These are phyloP conservation scores for Apiotrichum veenhuisii DNA, from an alignment of 1,284 basidiomycete genomes.

Conservation along the genomic window DNA sequence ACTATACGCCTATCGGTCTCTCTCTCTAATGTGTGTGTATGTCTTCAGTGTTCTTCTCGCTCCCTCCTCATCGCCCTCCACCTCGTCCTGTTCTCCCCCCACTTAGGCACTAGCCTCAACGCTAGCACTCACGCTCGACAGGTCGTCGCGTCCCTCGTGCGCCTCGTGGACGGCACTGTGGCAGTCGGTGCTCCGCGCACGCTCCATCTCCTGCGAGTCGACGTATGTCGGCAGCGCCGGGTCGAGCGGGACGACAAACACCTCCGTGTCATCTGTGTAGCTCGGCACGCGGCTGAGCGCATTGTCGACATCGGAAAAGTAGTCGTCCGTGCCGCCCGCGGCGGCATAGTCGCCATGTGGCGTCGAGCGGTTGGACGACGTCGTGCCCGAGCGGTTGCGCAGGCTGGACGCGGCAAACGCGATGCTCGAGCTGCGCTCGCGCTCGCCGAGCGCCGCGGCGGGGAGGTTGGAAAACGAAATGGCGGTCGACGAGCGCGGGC, in stretches of 20 bases:
- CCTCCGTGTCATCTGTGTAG: slow-evolving; percentile 60
- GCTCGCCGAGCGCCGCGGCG: neutral
- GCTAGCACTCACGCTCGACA: too few species aligned
- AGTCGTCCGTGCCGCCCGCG: slow-evolving; percentile 9
- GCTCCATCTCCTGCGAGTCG: slow-evolving; percentile 51
- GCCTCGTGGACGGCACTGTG: neutral
- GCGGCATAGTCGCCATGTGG: neutral
- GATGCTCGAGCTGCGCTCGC: slow-evolving; percentile 5
- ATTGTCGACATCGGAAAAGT: slow-evolving; percentile 18
- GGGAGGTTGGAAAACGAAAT: slow-evolving; percentile 22
- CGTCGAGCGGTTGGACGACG: neutral
- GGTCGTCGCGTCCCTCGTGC: too few species aligned
- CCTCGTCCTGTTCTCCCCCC: too few species aligned
- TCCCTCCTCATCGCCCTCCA: too few species aligned
- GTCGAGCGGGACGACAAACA: slow-evolving; percentile 67
- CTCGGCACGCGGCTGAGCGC: slow-evolving; percentile 62
- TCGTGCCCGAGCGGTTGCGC: slow-evolving; percentile 1
- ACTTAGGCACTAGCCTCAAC: too few species aligned
- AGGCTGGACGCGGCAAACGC: slow-evolving; percentile 8
- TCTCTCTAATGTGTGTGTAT: too few species aligned
- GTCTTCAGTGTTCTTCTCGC: too few species aligned
- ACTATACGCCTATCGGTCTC: too few species aligned
- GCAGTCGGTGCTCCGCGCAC: slow-evolving; percentile 6
- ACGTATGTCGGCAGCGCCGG: slow-evolving; percentile 78
- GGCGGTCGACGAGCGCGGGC: slow-evolving; percentile 1